Conservation (phyloP, 2,329 filamentous ascomycete genomes). For the Aspergillus arachidicola region DNA sequence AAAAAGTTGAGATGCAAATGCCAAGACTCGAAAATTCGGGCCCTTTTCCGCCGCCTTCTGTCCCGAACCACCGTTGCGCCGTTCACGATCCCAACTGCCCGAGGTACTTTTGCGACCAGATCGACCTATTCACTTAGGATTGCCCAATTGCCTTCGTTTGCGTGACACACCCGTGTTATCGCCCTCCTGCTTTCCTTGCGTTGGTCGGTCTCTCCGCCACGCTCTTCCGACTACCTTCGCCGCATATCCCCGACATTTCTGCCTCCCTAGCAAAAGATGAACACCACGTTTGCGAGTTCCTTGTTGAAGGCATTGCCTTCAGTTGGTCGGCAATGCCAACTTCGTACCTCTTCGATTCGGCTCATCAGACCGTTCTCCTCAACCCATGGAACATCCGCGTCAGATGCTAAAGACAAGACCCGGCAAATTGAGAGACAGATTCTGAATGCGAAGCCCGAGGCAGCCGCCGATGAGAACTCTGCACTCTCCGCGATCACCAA, state of each 20-base stretch:
- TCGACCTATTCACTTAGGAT: constrained; percentile 8
- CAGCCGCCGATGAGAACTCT: constrained; percentile 23
- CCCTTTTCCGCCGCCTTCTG: constrained; percentile 30
- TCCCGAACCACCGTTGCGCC: constrained; percentile 18
- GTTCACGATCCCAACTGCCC: not conserved
- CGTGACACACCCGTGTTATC: not conserved
- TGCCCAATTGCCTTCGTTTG: not conserved
- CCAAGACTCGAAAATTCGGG: constrained; percentile 43
- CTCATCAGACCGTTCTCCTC: constrained; percentile 38
- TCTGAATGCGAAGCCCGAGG: constrained; percentile 24
- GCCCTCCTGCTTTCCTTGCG: not conserved
- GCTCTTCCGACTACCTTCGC: constrained; percentile 20
- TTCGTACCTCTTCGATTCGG: constrained; percentile 22
- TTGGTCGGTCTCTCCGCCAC: constrained; percentile 6
- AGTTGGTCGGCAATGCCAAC: constrained; percentile 31
- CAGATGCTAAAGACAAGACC: constrained; percentile 21
- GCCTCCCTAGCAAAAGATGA: constrained; percentile 31
- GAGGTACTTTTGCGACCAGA: not conserved
- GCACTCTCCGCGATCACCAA: constrained; percentile 33
- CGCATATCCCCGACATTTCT: constrained; percentile 7
- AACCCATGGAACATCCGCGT: constrained; percentile 24
- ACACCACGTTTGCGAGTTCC: constrained; percentile 33
- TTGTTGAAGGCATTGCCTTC: constrained; percentile 37
- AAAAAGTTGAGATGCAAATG: constrained; percentile 37
- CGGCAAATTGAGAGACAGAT: constrained; percentile 33